Evolutionary conservation across 2,329 filamentous ascomycete species (phyloP).

Genomic region (Pestalotiopsis sp.): DNA sequence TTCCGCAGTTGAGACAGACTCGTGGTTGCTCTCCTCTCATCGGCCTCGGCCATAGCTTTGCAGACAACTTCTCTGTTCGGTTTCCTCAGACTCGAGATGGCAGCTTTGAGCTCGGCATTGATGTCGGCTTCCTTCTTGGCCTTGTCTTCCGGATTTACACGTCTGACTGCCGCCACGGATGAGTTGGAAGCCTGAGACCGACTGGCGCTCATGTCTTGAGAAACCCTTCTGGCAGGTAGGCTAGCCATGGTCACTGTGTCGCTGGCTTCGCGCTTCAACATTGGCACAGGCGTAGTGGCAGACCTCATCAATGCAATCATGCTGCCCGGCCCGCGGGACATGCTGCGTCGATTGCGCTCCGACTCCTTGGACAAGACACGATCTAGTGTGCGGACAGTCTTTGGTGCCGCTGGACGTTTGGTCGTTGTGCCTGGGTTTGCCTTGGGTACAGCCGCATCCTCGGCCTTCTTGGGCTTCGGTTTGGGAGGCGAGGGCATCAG

Average conservation of each 20-base stretch:
- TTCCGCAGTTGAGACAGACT: constrained; percentile 51
- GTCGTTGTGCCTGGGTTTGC: constrained; percentile 54
- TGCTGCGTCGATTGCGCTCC: constrained; percentile 58
- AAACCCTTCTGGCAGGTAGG: constrained; percentile 32
- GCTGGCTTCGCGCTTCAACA: constrained; percentile 70
- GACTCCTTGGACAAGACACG: constrained; percentile 59
- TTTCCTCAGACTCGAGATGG: constrained; percentile 73
- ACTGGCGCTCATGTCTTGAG: constrained; percentile 46
- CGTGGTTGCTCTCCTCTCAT: constrained; percentile 60
- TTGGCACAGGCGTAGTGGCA: constrained; percentile 64
- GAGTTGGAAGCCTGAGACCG: constrained; percentile 46
- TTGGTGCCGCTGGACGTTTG: constrained; percentile 47
- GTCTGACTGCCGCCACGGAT: constrained; percentile 47
- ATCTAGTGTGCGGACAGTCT: constrained; percentile 56
- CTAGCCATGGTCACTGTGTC: constrained; percentile 57
- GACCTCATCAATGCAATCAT: constrained; percentile 69
- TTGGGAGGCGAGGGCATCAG: constrained; percentile 59
- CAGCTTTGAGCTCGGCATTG: constrained; percentile 72
- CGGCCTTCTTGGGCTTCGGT: constrained; percentile 50
- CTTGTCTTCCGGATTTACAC: constrained; percentile 56
- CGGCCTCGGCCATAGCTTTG: constrained; percentile 67
- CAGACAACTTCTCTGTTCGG: constrained; percentile 74
- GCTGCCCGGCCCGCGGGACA: constrained; percentile 58
- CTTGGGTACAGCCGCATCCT: constrained; percentile 43
- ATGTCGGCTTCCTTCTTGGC: constrained; percentile 67